These are phyloP conservation scores for Suillus tomentosus DNA, from an alignment of 768 basidiomycete species.

Conservation along the genomic window DNA sequence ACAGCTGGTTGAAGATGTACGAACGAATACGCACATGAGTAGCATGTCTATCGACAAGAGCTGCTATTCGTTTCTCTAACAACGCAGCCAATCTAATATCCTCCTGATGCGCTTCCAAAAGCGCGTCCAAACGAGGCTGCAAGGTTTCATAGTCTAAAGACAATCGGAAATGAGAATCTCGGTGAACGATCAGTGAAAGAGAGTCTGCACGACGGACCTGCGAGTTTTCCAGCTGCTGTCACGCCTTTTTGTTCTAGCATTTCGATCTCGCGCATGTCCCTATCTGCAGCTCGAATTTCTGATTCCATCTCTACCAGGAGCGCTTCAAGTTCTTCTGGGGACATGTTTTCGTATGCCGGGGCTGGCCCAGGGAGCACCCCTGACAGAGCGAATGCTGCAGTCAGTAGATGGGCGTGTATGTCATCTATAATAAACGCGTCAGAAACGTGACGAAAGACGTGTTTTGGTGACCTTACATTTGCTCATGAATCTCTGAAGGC, in stretches of 20 bases:
- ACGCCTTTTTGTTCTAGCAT: slow-evolving; percentile 70
- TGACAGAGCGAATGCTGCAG: slow-evolving; percentile 76
- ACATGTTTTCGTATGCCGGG: slow-evolving; percentile 65
- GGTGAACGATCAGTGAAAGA: neutral
- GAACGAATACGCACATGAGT: slow-evolving; percentile 53
- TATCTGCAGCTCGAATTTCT: slow-evolving; percentile 80
- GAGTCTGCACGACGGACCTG: slow-evolving; percentile 40
- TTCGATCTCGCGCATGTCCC: slow-evolving; percentile 79
- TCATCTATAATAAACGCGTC: slow-evolving; percentile 52
- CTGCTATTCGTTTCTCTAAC: slow-evolving; percentile 67
- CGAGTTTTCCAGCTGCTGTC: slow-evolving; percentile 69
- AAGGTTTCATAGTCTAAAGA: slow-evolving; percentile 60
- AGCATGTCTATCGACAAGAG: slow-evolving; percentile 67
- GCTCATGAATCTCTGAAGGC: slow-evolving; percentile 71
- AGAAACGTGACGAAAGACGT: slow-evolving; percentile 8
- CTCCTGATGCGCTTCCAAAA: slow-evolving; percentile 61
- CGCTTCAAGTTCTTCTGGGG: slow-evolving; percentile 67
- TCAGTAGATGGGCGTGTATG: slow-evolving; percentile 72
- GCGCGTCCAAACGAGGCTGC: slow-evolving; percentile 63
- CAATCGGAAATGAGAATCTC: neutral
- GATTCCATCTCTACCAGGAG: slow-evolving; percentile 79
- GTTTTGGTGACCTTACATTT: slow-evolving; percentile 53
- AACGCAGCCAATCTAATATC: slow-evolving; percentile 56
- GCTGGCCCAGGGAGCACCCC: slow-evolving; percentile 50
- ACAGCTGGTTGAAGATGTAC: neutral